These are phyloP conservation scores for Phytophthora melonis DNA, from an alignment of 352 stramenopile genomes.

Conservation along the genomic window DNA sequence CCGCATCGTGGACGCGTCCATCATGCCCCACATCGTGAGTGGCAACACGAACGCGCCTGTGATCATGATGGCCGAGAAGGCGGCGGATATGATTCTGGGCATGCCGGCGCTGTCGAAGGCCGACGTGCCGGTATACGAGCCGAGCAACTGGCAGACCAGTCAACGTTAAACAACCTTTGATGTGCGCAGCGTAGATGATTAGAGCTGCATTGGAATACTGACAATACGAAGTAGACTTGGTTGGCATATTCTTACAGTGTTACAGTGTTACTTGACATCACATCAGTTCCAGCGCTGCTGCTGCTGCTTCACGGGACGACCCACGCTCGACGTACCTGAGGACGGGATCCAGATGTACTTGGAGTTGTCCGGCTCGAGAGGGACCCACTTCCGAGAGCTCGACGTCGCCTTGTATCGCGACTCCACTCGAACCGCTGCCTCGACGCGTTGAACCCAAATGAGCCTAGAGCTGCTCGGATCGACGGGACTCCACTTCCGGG, in stretches of 20 bases:
- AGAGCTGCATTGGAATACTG: conserved; percentile 3
- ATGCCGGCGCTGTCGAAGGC: conserved; percentile 68
- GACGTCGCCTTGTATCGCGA: conserved; percentile 33
- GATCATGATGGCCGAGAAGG: conserved; percentile 94
- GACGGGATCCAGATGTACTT: conserved; percentile 20
- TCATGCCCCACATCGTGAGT: conserved; percentile 94
- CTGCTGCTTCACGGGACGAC: conserved; percentile 2
- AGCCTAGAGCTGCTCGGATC: conserved; percentile 30
- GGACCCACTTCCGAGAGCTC: conserved; percentile 21
- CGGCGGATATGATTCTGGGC: conserved; percentile 90
- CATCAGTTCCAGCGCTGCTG: background rate
- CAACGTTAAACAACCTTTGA: conserved; percentile 44
- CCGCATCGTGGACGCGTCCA: conserved; percentile 92
- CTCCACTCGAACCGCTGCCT: conserved; percentile 14
- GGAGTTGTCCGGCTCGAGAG: conserved; percentile 21
- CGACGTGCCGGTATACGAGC: conserved; percentile 67
- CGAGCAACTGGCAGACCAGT: conserved; percentile 65
- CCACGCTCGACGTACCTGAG: background rate
- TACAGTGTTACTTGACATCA: background rate
- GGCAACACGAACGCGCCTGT: conserved; percentile 94
- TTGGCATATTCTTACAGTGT: background rate
- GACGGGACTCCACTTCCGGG: conserved; percentile 22
- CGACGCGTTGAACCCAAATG: conserved; percentile 32
- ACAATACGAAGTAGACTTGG: background rate
- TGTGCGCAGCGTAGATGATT: background rate